Conservation (phyloP, 805 yeast species). For the Nakazawaea peltata region DNA sequence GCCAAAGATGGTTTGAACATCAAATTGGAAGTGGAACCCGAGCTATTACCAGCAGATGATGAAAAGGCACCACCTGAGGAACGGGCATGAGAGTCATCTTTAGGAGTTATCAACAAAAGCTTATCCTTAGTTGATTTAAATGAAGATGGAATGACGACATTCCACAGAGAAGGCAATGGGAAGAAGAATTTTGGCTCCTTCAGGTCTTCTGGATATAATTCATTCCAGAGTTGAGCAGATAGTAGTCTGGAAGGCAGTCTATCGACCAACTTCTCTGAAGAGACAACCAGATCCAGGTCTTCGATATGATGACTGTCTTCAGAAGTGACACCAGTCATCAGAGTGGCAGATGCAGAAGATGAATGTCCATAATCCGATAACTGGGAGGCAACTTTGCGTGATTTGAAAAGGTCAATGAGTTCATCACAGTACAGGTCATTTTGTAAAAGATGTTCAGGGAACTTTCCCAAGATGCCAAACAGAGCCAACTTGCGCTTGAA, state of each 20-base stretch:
- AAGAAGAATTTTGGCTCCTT: neutral
- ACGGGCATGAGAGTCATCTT: conserved; percentile 4
- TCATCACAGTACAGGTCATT: conserved; percentile 11
- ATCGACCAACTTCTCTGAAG: conserved; percentile 6
- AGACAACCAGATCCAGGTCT: neutral
- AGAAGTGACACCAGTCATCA: neutral
- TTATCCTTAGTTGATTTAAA: conserved; percentile 16
- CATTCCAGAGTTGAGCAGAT: conserved; percentile 4
- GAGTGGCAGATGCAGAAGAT: too few relatives aligned
- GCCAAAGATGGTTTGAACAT: conserved; percentile 16
- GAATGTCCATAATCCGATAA: too few relatives aligned
- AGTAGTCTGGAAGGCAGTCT: neutral
- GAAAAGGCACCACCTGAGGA: conserved; percentile 3
- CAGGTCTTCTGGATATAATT: conserved; percentile 8
- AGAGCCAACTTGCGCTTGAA: conserved; percentile 8
- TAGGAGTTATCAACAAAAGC: conserved; percentile 17
- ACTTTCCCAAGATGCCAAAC: conserved; percentile 11
- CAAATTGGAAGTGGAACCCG: conserved; percentile 6
- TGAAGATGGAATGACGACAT: conserved; percentile 12
- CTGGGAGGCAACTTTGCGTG: conserved; percentile 1
- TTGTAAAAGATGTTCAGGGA: conserved; percentile 6
- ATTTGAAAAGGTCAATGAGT: conserved; percentile 8
- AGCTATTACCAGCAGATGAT: neutral
- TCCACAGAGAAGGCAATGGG: conserved; percentile 22
- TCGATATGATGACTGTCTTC: conserved; percentile 1